phyloP scores from a whole-genome alignment of 306 rosid genomes.

The Casuarina equisetifolia region DNA sequence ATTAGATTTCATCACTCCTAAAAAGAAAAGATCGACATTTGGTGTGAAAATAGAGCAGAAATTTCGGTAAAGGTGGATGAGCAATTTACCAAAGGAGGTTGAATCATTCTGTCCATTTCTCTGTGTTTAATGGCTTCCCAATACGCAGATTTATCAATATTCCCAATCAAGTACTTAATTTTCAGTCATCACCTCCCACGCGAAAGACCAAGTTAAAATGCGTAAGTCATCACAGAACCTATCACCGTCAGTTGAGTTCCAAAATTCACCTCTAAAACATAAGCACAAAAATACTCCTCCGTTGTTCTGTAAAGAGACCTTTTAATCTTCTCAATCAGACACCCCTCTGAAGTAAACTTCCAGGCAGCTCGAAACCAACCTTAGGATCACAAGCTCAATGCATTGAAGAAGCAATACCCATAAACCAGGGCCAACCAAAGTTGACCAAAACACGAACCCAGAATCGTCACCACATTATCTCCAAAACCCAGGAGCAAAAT shows the following conservation, averaged over 20 bases:
- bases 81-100: conserved; percentile 78
- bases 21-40: conserved; percentile 13
- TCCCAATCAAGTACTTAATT: conserved; percentile 36
- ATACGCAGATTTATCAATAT: conserved; percentile 21
- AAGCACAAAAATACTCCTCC: not conserved
- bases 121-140: conserved; percentile 32
- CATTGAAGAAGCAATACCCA: conserved; percentile 14
- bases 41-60: conserved; percentile 19
- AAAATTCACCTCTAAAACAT: conserved; percentile 22
- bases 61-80: not conserved
- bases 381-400: conserved; percentile 18
- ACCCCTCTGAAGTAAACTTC: conserved; percentile 2
- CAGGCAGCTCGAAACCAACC: conserved; percentile 13
- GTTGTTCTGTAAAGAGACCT: not conserved
- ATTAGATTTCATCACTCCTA: conserved; percentile 6
- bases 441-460: conserved; percentile 22
- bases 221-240: conserved; percentile 25
- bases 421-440: conserved; percentile 23
- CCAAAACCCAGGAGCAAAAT: conserved; percentile 32
- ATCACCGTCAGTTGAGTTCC: not conserved
- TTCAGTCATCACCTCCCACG: conserved; percentile 47
- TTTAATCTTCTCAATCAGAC: conserved; percentile 20
- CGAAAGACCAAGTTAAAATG: conserved; percentile 28
- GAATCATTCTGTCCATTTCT: conserved; percentile 76
- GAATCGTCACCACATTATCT: conserved; percentile 26